Percentiles rank a stretch among this genome's conserved stretches.
These are phyloP conservation scores for Peniophora sp. DNA, from an alignment of 1,284 basidiomycete species.

Conservation along the genomic window DNA sequence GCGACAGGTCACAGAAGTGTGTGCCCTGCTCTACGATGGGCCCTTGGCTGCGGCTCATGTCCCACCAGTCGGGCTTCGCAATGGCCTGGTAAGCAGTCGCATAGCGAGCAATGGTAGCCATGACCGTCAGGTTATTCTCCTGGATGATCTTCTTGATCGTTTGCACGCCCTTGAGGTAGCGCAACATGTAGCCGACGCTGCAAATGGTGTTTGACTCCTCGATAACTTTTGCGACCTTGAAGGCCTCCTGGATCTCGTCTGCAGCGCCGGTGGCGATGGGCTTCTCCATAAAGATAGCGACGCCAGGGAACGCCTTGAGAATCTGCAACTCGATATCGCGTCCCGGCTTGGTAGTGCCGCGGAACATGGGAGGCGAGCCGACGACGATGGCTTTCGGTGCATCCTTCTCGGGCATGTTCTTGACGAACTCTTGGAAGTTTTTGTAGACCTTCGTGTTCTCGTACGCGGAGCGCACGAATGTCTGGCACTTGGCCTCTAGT, in stretches of 20 bases:
- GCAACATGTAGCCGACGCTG: constrained; percentile 93
- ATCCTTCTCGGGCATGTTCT: constrained; percentile 55
- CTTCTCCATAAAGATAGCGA: constrained; percentile 94
- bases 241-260: constrained; percentile 60
- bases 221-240: constrained; percentile 62
- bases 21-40: constrained; percentile 97
- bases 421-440: constrained; percentile 81
- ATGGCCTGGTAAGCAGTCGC: constrained; percentile 90
- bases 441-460: constrained; percentile 85
- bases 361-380: constrained; percentile 91
- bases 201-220: constrained; percentile 69
- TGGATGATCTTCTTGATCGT: constrained; percentile 97
- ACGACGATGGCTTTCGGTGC: constrained; percentile 77
- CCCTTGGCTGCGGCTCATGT: constrained; percentile 86
- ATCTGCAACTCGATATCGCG: constrained; percentile 89
- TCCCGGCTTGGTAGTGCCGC: constrained; percentile 71
- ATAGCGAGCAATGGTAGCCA: constrained; percentile 95
- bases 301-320: constrained; percentile 82
- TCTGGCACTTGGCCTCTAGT: constrained; percentile 86
- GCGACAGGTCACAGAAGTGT: constrained; percentile 84
- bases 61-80: constrained; percentile 95
- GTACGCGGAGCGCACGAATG: constrained; percentile 93
- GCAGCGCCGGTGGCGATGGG: constrained; percentile 83
- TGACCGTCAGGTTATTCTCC: constrained; percentile 93
- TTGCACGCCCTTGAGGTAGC: constrained; percentile 92